phyloP scores from a whole-genome alignment of 495 filamentous ascomycete species.

The Tuber borchii region DNA sequence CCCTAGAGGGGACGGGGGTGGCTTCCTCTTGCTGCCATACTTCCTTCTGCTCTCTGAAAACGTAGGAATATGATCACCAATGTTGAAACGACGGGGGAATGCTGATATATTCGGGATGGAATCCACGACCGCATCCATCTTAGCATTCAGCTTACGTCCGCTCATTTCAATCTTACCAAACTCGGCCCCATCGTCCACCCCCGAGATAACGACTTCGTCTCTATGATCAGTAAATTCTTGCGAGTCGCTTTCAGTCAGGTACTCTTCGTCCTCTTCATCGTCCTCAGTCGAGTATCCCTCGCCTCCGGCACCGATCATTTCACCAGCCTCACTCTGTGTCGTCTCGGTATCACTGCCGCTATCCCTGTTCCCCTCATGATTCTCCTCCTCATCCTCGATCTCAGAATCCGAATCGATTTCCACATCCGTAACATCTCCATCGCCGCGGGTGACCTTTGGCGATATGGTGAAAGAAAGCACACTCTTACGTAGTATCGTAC shows the following conservation, averaged over 20 bases:
- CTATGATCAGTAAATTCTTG: conserved; percentile 8
- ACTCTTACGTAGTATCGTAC: conserved; percentile 14
- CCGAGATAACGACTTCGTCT: conserved; percentile 33
- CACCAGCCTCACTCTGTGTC: conserved; percentile 30
- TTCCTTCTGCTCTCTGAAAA: conserved; percentile 33
- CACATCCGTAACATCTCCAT: conserved; percentile 29
- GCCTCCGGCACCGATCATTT: conserved; percentile 31
- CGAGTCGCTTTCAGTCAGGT: not conserved
- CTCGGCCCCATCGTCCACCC: conserved; percentile 25
- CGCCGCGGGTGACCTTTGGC: conserved; percentile 9
- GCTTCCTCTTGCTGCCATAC: conserved; percentile 32
- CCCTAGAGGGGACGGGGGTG: conserved; percentile 35
- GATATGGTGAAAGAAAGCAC: conserved; percentile 26
- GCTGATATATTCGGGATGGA: conserved; percentile 5
- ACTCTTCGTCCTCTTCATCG: conserved; percentile 22
- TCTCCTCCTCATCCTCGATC: conserved; percentile 8
- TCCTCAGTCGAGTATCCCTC: conserved; percentile 31
- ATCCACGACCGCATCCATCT: conserved; percentile 13
- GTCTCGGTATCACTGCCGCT: conserved; percentile 9
- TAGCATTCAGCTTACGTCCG: conserved; percentile 28
- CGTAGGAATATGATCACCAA: conserved; percentile 36
- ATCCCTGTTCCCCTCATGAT: not conserved
- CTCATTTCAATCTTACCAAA: conserved; percentile 25
- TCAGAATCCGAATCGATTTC: conserved; percentile 33
- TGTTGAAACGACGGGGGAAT: conserved; percentile 26